Evolutionary conservation across 345 rosid genomes (phyloP).

Genomic region (Capsella bursapastoris): DNA sequence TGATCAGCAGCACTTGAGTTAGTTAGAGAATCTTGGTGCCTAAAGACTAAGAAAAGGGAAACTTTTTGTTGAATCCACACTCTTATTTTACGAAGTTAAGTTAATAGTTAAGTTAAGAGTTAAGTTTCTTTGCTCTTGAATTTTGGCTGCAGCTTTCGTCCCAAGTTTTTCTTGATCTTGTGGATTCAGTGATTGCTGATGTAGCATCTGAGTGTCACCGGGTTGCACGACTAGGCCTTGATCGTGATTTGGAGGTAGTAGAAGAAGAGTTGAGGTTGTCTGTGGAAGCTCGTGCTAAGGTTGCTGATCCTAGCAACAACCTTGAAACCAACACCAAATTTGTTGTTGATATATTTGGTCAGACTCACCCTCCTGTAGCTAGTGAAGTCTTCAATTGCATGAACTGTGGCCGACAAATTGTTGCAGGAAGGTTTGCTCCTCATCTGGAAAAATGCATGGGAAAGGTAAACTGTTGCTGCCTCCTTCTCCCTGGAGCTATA

Average conservation of each 20-base stretch:
- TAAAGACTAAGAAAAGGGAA: background rate
- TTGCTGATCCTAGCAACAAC: constrained; percentile 70
- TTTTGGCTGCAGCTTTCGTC: constrained; percentile 62
- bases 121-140: constrained; percentile 11
- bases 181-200: constrained; percentile 90
- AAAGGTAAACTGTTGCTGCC: constrained; percentile 59
- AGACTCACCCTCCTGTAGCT: constrained; percentile 84
- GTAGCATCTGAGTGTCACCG: constrained; percentile 96
- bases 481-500: background rate
- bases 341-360: constrained; percentile 92
- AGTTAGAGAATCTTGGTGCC: background rate
- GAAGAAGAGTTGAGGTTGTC: constrained; percentile 91
- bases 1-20: background rate
- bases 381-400: constrained; percentile 85
- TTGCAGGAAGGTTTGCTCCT: constrained; percentile 97
- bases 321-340: constrained; percentile 75
- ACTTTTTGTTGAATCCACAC: background rate
- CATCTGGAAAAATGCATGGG: constrained; percentile 99
- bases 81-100: no score
- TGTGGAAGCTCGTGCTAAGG: constrained; percentile 74
- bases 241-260: constrained; percentile 77
- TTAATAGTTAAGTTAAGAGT: background rate
- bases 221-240: constrained; percentile 79
- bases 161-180: constrained; percentile 66
- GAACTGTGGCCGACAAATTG: constrained; percentile 85